phyloP scores from a whole-genome alignment of 371 early-diverging fungal species.

The Dinochytrium kinnereticum region DNA sequence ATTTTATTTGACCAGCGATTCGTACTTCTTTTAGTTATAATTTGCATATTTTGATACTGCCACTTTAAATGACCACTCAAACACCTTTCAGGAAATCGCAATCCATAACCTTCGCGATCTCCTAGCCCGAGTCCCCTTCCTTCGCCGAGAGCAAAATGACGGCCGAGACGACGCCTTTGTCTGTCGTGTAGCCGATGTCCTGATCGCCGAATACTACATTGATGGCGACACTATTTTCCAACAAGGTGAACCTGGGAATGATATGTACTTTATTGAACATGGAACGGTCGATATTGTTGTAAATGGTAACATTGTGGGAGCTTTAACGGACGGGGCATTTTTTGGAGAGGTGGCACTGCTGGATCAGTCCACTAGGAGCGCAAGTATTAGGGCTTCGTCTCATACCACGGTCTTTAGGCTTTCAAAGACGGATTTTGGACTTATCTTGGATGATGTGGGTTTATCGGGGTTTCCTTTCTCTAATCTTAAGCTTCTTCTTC shows the following conservation, averaged over 20 bases:
- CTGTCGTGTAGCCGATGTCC: conserved; percentile 38
- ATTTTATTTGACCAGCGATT: neutral
- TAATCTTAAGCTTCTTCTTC: too few relatives aligned
- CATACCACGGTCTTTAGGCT: conserved; percentile 34
- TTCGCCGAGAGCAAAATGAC: conserved; percentile 34
- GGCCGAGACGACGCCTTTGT: conserved; percentile 38
- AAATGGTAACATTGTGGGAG: conserved; percentile 20
- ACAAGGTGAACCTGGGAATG: conserved; percentile 35
- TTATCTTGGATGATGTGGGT: conserved; percentile 30
- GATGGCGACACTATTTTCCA: conserved; percentile 42
- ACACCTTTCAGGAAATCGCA: conserved; percentile 27
- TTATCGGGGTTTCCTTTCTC: neutral
- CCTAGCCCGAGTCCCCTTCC: conserved; percentile 37
- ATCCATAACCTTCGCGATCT: conserved; percentile 36
- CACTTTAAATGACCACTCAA: too few relatives aligned
- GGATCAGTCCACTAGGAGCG: conserved; percentile 32
- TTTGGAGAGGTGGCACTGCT: conserved; percentile 45
- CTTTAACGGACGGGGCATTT: conserved; percentile 29
- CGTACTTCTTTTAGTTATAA: neutral
- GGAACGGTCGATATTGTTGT: conserved; percentile 33
- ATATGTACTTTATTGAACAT: conserved; percentile 38
- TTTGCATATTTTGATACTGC: too few relatives aligned
- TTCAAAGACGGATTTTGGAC: conserved; percentile 30
- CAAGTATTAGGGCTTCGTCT: conserved; percentile 37
- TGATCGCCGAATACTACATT: conserved; percentile 38